Evolutionary conservation across 768 basidiomycete genomes (phyloP).

Genomic region (Tylopilus intermedius): DNA sequence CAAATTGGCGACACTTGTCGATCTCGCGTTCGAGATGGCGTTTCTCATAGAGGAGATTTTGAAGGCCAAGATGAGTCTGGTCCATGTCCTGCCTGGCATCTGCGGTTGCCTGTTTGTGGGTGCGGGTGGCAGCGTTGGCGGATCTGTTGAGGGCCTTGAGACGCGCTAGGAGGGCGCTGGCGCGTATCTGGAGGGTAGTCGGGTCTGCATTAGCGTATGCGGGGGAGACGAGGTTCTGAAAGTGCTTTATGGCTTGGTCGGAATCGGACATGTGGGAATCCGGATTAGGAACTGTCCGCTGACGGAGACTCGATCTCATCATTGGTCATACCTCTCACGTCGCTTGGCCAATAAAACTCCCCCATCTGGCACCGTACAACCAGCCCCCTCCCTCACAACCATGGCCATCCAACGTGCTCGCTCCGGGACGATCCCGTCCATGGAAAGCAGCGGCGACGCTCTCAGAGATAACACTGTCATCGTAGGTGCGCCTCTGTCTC

Average conservation of each 20-base stretch:
- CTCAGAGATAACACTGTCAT: conserved; percentile 88
- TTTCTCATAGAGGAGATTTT: conserved; percentile 86
- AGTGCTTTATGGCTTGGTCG: conserved; percentile 53
- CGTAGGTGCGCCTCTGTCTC: conserved; percentile 54
- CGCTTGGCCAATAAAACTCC: conserved; percentile 15
- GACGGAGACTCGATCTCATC: conserved; percentile 9
- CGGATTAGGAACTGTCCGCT: conserved; percentile 5
- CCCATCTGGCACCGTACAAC: background rate
- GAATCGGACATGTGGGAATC: conserved; percentile 25
- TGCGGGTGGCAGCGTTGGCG: conserved; percentile 64
- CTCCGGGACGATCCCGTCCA: conserved; percentile 86
- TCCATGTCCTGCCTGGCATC: conserved; percentile 87
- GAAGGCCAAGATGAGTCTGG: conserved; percentile 77
- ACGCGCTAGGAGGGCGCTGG: conserved; percentile 71
- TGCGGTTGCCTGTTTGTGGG: conserved; percentile 64
- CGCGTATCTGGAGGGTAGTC: conserved; percentile 52
- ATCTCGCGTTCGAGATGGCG: conserved; percentile 88
- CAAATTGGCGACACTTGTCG: conserved; percentile 88
- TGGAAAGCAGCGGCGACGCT: conserved; percentile 67
- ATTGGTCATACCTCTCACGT: conserved; percentile 21
- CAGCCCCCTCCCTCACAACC: conserved; percentile 5
- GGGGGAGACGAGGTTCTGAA: conserved; percentile 58
- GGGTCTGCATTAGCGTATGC: conserved; percentile 42
- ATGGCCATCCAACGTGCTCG: conserved; percentile 42
- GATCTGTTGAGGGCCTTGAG: conserved; percentile 76